Evolutionary conservation across 345 rosid genomes (phyloP), one percentile per base, ranked within the genome.

Genomic region (Noccaea bulbosa): DNA sequence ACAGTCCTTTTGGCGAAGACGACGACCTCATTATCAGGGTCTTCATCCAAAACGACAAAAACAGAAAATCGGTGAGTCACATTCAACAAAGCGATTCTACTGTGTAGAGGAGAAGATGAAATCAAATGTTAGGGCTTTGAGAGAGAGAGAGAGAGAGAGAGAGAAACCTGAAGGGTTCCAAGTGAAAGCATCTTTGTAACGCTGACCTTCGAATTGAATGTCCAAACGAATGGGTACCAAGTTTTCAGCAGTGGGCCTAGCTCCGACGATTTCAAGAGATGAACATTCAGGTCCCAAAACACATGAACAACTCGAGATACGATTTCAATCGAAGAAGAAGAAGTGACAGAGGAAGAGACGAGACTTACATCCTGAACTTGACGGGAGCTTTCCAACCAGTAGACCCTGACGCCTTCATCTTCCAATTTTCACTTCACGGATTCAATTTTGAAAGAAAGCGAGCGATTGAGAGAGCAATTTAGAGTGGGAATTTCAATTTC

Each of bases 191-290:
- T 91, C 99, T 75, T 88, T 89, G 70, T 80, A 87, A 40, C 90
- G 89, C 56, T 89, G 97, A 67, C 95, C 96, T 37, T 91, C 99
- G 77, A 83, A 82, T 83, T 94, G 97, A 8, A 94, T 88, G 77
- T 89, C 95, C 68, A 94, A 67, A 15, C 96, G 87, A 57, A 94
- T 91, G 1, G 99, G 97, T 14, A 94, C 95, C 75, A 94, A 78
- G 73, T 91, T 94, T 43, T 89, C 93, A 38, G 87, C 74, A 41
- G 96, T 91, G 6, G 96, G 99, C 85, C 99, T 91, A 56, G 30
- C 48, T 62, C 82, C 38, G 6, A 40, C n/a, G 20, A 63, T 73
- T 27, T 27, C 30, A 27, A 27, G 30, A n/a, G 16, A 74, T 22
- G 4, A 24, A 30, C 51, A 75, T 60, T 74, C 44, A 60, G 65